phyloP scores from a whole-genome alignment of 108 stramenopile genomes.

The Cyclotella cryptica region DNA sequence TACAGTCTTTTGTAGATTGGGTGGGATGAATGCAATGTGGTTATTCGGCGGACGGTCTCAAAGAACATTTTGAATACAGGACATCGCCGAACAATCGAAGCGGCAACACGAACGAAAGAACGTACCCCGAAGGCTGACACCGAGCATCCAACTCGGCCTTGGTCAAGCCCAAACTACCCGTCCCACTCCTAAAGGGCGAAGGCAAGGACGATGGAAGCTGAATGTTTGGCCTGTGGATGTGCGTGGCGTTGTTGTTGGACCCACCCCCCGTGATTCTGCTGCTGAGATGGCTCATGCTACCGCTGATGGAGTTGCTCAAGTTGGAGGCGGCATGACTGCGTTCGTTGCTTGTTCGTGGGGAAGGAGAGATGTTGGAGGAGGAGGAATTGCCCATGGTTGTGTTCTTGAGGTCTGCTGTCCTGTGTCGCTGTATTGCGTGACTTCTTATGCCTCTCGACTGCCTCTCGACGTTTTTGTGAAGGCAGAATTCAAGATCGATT shows the following conservation, averaged over 20 bases:
- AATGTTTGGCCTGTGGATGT: neutral
- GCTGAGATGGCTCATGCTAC: conserved; percentile 3
- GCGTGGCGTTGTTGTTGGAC: conserved; percentile 12
- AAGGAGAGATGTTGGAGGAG: conserved; percentile 18
- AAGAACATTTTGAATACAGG: neutral
- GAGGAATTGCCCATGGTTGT: conserved; percentile 44
- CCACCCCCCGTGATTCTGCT: conserved; percentile 23
- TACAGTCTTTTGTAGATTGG: conserved; percentile 55
- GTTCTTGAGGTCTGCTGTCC: neutral
- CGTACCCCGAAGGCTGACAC: conserved; percentile 79
- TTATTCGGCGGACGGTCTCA: no score
- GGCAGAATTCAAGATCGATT: no score
- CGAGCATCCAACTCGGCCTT: conserved; percentile 72
- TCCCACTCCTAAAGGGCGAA: conserved; percentile 29
- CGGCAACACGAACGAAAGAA: conserved; percentile 17
- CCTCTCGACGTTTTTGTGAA: no score
- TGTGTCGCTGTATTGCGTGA: neutral
- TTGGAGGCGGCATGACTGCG: neutral
- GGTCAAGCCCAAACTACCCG: conserved; percentile 60
- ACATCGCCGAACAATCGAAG: neutral
- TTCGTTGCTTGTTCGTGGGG: neutral
- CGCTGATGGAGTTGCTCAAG: neutral
- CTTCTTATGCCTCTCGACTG: no score
- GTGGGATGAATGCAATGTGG: neutral
- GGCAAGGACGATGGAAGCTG: conserved; percentile 23